Conservation (phyloP, 805 yeast genomes). For the Candida endomychidarum region DNA sequence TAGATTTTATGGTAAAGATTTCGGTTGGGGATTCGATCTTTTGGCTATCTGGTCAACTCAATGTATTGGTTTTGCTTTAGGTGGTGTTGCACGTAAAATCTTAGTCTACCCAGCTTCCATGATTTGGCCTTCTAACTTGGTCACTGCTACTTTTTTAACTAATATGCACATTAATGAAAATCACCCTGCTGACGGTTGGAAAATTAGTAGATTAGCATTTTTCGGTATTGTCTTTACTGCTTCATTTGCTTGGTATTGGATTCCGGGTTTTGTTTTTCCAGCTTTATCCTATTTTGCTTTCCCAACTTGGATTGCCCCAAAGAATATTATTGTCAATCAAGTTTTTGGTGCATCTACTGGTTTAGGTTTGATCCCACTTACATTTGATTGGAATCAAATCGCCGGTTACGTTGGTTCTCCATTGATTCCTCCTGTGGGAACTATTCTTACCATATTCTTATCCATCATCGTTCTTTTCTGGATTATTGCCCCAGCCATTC, state of each 20-base stretch:
- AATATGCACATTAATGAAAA: slow-evolving; percentile 27
- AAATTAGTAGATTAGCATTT: slow-evolving; percentile 23
- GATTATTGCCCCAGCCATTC: slow-evolving; percentile 54
- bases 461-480: slow-evolving; percentile 45
- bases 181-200: slow-evolving; percentile 36
- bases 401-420: slow-evolving; percentile 60
- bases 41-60: slow-evolving; percentile 23
- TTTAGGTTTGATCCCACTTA: slow-evolving; percentile 52
- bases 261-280: slow-evolving; percentile 43
- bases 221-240: slow-evolving; percentile 18
- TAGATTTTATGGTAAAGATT: slow-evolving; percentile 26
- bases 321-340: slow-evolving; percentile 46
- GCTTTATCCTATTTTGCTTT: slow-evolving; percentile 50
- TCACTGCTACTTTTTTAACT: slow-evolving; percentile 30
- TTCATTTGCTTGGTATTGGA: slow-evolving; percentile 45
- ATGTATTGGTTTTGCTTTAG: slow-evolving; percentile 30
- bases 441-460: slow-evolving; percentile 20
- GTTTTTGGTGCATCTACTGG: slow-evolving; percentile 51
- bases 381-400: slow-evolving; percentile 59
- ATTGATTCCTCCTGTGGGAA: slow-evolving; percentile 59
- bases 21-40: slow-evolving; percentile 24
- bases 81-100: slow-evolving; percentile 28
- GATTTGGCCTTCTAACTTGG: slow-evolving; percentile 29
- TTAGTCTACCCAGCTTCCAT: slow-evolving; percentile 25
- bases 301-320: slow-evolving; percentile 59